A percentile compares a stretch with the other conserved stretches of the same genome.
Evolutionary conservation across 2,329 filamentous ascomycete species (phyloP).

Genomic region (Sordariomycetes sp.): DNA sequence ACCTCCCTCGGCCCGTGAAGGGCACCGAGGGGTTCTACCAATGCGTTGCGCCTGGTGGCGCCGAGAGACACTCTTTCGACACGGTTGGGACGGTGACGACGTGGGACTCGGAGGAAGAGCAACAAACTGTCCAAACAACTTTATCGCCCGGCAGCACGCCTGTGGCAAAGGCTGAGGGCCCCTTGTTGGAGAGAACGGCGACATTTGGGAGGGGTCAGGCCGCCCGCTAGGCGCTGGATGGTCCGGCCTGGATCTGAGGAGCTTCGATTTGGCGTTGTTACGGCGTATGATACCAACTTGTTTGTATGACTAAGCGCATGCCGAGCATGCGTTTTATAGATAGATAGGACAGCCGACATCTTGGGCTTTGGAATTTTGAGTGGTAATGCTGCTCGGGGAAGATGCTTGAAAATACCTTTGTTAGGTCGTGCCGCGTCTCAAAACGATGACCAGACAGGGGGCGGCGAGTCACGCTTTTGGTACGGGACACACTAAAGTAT

Average conservation of each 20-base stretch:
- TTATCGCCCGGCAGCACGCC: conserved; percentile 39
- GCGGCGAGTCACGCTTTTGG: too few species aligned
- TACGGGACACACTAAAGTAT: too few species aligned
- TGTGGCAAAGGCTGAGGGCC: conserved; percentile 26
- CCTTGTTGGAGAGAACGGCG: conserved; percentile 23
- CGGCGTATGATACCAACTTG: conserved; percentile 4
- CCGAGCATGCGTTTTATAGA: conserved; percentile 2
- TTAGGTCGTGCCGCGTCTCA: too few species aligned
- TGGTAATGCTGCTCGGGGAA: too few species aligned
- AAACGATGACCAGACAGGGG: too few species aligned
- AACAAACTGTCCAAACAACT: conserved; percentile 35
- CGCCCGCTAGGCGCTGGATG: too few species aligned
- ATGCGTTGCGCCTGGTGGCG: conserved; percentile 29
- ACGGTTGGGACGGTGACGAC: conserved; percentile 39
- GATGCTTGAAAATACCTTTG: too few species aligned
- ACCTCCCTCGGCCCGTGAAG: conserved; percentile 41
- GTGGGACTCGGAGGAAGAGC: conserved; percentile 36
- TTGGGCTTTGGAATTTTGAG: too few species aligned
- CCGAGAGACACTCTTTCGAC: conserved; percentile 23
- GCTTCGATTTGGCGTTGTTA: too few species aligned
- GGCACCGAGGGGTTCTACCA: conserved; percentile 50
- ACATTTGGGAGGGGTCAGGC: conserved; percentile 16
- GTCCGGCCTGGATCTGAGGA: too few species aligned
- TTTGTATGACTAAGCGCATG: conserved; percentile 2
- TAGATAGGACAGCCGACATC: too few species aligned